Base-by-base conservation (phyloP, 306 rosid genomes). In the Cucurbita maxima region DNA sequence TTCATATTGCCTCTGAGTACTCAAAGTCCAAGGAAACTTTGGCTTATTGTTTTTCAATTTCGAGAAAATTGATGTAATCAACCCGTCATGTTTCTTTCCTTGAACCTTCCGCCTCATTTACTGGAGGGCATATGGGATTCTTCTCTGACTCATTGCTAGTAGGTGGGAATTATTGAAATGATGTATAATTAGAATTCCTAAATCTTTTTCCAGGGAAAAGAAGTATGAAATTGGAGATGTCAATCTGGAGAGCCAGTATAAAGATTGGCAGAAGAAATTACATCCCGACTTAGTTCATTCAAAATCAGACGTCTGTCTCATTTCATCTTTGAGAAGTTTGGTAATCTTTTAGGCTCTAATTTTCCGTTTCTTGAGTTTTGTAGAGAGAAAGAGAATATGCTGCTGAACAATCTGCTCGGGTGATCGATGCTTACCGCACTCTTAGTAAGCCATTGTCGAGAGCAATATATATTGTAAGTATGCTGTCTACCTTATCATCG, bases 271-370 rank as follows among this genome's bases (percentile, higher is more conserved):
- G 84, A 94, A 91, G 83, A 88, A 91, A 72, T 76, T 94, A 81
- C 99, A 94, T 81, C 99, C 99, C 59, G 99, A 94, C 87, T 80
- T 94, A 70, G 99, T 94, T 76, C 97, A 91, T 87, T 87, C 97
- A 19, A 94, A 89, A 83, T 91, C 99, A 14, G 81, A 88, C 92
- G 99, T 94, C 54, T 55, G 82, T 76, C 72, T 61, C 25, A n/a
- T 48, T 73, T 43, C 36, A 55, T 68, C 36, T 72, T 45, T 48
- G 37, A 25, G 38, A 69, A 69, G 43, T 69, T 69, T 25, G 73
- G 73, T 15, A 15, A 20, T 38, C 0, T 58, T 57, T 75, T 38
- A 50, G 34, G 51, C 76, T 30, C 74, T 55, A 48, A 55, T 12
- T 53, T 72, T 34, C 22, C 18, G 73, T 58, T 76, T 80, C 75